A percentile compares a stretch with the other conserved stretches of the same genome.
Evolutionary conservation across 2,329 filamentous ascomycete genomes (phyloP).

Genomic region (Xylariaceae sp.): DNA sequence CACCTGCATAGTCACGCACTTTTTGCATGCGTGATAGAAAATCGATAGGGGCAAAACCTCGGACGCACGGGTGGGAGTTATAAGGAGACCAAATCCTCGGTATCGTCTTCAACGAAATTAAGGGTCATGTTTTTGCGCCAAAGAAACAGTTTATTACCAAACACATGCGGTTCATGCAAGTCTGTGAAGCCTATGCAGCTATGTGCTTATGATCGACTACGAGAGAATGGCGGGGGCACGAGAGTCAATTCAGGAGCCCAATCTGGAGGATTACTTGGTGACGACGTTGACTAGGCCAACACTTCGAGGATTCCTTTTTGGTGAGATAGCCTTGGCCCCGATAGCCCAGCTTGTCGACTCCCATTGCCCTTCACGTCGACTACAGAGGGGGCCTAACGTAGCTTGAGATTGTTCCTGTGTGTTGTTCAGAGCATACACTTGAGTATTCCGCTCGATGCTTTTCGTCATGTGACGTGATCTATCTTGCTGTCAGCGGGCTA

Average conservation of each 20-base stretch:
- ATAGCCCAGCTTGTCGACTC: not conserved
- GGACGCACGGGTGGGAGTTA: slow-evolving; percentile 49
- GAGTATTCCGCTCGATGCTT: too few species aligned
- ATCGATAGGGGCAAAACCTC: slow-evolving; percentile 53
- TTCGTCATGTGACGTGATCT: too few species aligned
- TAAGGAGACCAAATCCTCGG: slow-evolving; percentile 45
- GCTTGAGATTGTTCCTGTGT: not conserved
- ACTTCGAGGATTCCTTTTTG: not conserved
- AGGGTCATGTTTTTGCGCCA: slow-evolving; percentile 45
- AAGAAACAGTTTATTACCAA: slow-evolving; percentile 34
- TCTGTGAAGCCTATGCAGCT: slow-evolving; percentile 17
- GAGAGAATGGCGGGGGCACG: slow-evolving; percentile 15
- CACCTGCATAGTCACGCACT: slow-evolving; percentile 53
- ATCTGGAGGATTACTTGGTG: slow-evolving; percentile 2
- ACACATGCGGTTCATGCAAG: slow-evolving; percentile 21
- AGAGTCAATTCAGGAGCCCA: slow-evolving; percentile 1
- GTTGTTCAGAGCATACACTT: too few species aligned
- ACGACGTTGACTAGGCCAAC: slow-evolving; percentile 4
- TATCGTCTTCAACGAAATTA: slow-evolving; percentile 44
- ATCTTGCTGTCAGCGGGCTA: too few species aligned
- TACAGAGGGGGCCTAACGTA: not conserved
- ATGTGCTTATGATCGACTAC: slow-evolving; percentile 17
- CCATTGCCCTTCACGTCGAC: not conserved
- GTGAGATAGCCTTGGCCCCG: not conserved
- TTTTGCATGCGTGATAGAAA: slow-evolving; percentile 54